Evolutionary conservation across 2,329 filamentous ascomycete species (phyloP).

Genomic region (Acarospora socialis): DNA sequence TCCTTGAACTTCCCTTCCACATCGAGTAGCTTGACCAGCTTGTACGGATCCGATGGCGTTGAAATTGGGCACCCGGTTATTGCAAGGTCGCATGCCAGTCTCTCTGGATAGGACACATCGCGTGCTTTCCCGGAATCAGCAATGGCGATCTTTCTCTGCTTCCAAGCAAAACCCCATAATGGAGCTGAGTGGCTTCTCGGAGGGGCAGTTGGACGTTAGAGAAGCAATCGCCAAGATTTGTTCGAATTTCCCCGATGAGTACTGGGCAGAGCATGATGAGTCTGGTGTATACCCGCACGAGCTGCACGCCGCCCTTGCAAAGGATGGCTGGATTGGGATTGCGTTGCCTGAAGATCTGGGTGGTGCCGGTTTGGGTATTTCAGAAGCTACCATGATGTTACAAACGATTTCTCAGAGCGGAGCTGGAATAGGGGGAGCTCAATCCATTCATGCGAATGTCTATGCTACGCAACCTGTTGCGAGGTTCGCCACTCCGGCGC

Average conservation of each 20-base stretch:
- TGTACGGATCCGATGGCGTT: too few species aligned
- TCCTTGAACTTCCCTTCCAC: too few species aligned
- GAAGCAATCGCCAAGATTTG: conserved; percentile 57
- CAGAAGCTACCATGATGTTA: conserved; percentile 77
- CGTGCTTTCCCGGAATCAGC: too few species aligned
- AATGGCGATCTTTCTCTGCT: too few species aligned
- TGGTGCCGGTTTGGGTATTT: conserved; percentile 61
- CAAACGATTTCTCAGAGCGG: conserved; percentile 67
- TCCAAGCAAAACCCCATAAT: conserved; percentile 37
- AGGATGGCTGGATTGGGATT: conserved; percentile 69
- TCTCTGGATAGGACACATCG: too few species aligned
- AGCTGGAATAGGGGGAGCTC: conserved; percentile 60
- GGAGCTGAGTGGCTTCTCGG: conserved; percentile 58
- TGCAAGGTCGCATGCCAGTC: too few species aligned
- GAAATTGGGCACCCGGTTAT: too few species aligned
- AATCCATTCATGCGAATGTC: conserved; percentile 51
- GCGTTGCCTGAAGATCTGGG: conserved; percentile 61
- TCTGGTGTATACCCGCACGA: conserved; percentile 57
- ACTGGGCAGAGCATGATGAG: conserved; percentile 64
- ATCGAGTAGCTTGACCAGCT: too few species aligned
- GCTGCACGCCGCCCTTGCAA: conserved; percentile 59
- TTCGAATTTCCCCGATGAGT: conserved; percentile 55
- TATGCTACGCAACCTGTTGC: conserved; percentile 61
- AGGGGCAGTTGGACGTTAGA: conserved; percentile 57
- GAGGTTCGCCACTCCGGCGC: conserved; percentile 53